Evolutionary conservation across 148 eudicot genomes (phyloP), one percentile per base, ranked within the genome.

Genomic region (Spergularia bocconei): DNA sequence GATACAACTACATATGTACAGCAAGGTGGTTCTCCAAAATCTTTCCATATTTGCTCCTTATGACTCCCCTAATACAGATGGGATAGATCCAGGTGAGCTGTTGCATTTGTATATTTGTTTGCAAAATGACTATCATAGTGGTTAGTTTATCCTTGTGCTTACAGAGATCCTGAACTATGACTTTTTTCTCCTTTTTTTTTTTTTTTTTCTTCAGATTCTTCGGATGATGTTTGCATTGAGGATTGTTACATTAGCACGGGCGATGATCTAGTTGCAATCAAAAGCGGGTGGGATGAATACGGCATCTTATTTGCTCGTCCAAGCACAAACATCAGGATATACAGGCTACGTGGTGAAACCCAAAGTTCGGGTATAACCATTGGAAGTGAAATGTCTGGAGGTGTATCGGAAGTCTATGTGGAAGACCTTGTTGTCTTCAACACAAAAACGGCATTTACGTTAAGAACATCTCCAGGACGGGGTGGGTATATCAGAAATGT

Each of bases 381-480:
- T 57, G 85, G 85, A 62, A 85, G 88, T 61, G 88, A 85, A 69
- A 82, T 82, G 88, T 85, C 88, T 8, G 88, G 88, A 44, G 88
- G 88, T 16, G 85, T 85, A 17, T 82, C 85, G 44, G 80, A 82
- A 16, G 69, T 85, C 20, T 66, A 75, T 29, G 82, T 69, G 4
- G 79, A 85, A 36, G 79, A 78, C 52, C 81, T 85, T 64, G 57
- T 33, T 19, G 65, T 85, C 19, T 85, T 63, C 71, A 80, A 80
- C 56, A 82, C 36, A 8, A 77, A 78, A 50, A 64, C 81, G 51
- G 85, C 75, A 53, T n/a, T 85, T 44, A 75, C 81, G 36, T 75
- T 85, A 71, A 82, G 83, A 71, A 82, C 85, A 7, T 56, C 82
- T 48, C 59, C 80, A 53, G 85, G 88, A 8, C 75, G 88, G 50